Conservation (phyloP, 2,329 filamentous ascomycete genomes). For the Drechslerella dactyloides region DNA sequence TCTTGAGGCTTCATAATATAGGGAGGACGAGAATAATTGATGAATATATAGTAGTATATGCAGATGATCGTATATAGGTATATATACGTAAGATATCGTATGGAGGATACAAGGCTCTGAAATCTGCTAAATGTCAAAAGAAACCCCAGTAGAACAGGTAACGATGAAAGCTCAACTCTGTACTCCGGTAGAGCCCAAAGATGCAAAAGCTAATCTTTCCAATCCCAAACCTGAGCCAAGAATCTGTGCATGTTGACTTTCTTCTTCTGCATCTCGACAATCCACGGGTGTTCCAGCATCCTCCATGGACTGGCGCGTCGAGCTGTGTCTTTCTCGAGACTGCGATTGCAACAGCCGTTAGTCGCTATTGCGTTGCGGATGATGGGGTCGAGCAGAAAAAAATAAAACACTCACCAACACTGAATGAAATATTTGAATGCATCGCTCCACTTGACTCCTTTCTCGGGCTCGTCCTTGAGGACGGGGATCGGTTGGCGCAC, state of each 20-base stretch:
- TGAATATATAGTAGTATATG: constrained; percentile 4
- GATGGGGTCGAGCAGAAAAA: too few species aligned
- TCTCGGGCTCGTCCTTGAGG: constrained; percentile 90
- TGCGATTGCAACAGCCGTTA: constrained; percentile 57
- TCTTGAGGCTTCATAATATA: not conserved
- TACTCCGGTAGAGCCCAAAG: not conserved
- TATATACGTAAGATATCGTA: not conserved
- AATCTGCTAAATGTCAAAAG: constrained; percentile 5
- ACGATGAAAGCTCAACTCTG: not conserved
- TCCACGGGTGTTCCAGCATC: constrained; percentile 99
- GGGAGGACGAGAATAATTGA: not conserved
- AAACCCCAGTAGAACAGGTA: not conserved
- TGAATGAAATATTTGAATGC: constrained; percentile 99
- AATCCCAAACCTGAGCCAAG: constrained; percentile 93
- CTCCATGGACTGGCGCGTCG: constrained; percentile 94
- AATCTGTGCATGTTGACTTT: constrained; percentile 98
- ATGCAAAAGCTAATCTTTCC: constrained; percentile 69
- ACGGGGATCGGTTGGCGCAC: constrained; percentile 94
- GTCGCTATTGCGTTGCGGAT: too few species aligned
- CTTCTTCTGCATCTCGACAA: constrained; percentile 93
- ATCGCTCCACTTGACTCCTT: constrained; percentile 90
- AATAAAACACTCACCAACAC: constrained; percentile 79
- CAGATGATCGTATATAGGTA: constrained; percentile 5
- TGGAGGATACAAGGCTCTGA: not conserved
- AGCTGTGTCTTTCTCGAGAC: constrained; percentile 88